phyloP scores from a whole-genome alignment of 2,329 filamentous ascomycete species.

The Fusarium tupiense region DNA sequence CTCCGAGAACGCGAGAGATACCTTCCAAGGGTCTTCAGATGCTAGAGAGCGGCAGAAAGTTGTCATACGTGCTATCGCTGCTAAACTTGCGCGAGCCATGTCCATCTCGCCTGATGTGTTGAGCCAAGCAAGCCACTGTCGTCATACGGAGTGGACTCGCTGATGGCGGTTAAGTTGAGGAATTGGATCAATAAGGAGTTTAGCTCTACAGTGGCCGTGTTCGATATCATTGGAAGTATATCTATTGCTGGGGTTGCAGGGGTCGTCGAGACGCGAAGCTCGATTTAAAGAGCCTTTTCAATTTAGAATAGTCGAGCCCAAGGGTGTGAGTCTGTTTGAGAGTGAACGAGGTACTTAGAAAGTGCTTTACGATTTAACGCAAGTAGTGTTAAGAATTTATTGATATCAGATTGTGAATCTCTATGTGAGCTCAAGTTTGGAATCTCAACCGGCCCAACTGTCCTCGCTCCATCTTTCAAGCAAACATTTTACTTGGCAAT shows the following conservation, averaged over 20 bases:
- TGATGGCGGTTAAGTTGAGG: constrained; percentile 56
- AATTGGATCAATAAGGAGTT: constrained; percentile 48
- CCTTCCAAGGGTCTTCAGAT: constrained; percentile 41
- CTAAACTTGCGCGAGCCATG: constrained; percentile 48
- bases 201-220: neutral
- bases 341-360: neutral
- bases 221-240: neutral
- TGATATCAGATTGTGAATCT: neutral
- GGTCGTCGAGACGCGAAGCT: neutral
- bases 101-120: constrained; percentile 38
- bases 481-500: fast-evolving
- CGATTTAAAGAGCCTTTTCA: neutral
- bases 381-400: neutral
- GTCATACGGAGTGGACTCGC: constrained; percentile 43
- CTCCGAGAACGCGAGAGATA: neutral
- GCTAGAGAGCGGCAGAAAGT: neutral
- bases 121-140: constrained; percentile 33
- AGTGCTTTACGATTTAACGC: fast-evolving
- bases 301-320: fast-evolving
- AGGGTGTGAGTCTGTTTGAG: fast-evolving
- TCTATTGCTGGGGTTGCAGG: neutral
- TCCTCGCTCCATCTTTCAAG: neutral
- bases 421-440: neutral
- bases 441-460: fast-evolving
- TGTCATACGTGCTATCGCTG: constrained; percentile 35